Evolutionary conservation across 2,329 filamentous ascomycete genomes (phyloP).

Genomic region (Penicillium sp.): DNA sequence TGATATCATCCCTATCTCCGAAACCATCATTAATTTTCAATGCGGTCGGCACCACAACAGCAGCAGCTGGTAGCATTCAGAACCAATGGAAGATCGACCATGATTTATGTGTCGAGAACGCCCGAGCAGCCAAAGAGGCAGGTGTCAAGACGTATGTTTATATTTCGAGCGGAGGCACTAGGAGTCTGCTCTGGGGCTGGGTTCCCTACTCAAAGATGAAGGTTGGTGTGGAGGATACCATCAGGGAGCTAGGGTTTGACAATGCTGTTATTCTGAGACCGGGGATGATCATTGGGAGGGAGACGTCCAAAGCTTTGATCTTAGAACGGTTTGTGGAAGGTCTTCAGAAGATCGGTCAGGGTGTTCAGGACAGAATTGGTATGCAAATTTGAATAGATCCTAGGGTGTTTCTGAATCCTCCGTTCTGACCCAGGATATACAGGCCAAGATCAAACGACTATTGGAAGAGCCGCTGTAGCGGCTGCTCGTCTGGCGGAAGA

Average conservation of each 20-base stretch:
- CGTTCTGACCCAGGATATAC: conserved; percentile 3
- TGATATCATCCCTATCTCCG: conserved; percentile 26
- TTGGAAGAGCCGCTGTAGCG: conserved; percentile 31
- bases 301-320: conserved; percentile 23
- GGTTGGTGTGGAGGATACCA: conserved; percentile 37
- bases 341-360: conserved; percentile 25
- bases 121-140: conserved; percentile 36
- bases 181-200: conserved; percentile 27
- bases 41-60: conserved; percentile 37
- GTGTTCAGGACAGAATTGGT: conserved; percentile 32
- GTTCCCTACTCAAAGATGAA: conserved; percentile 43
- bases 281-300: conserved; percentile 37
- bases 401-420: no score
- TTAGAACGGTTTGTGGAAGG: conserved; percentile 24
- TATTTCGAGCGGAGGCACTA: conserved; percentile 36
- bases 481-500: conserved; percentile 27
- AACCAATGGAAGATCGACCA: conserved; percentile 43
- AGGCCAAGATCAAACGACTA: conserved; percentile 30
- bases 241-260: conserved; percentile 37
- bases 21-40: conserved; percentile 32
- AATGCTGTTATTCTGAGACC: conserved; percentile 38
- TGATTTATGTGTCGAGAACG: conserved; percentile 37
- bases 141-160: conserved; percentile 39
- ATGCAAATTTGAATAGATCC: no score
- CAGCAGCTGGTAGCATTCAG: conserved; percentile 33